Evolutionary conservation across 2,329 filamentous ascomycete genomes (phyloP), one percentile per base, ranked within the genome.

Genomic region (Trichothecium roseum): DNA sequence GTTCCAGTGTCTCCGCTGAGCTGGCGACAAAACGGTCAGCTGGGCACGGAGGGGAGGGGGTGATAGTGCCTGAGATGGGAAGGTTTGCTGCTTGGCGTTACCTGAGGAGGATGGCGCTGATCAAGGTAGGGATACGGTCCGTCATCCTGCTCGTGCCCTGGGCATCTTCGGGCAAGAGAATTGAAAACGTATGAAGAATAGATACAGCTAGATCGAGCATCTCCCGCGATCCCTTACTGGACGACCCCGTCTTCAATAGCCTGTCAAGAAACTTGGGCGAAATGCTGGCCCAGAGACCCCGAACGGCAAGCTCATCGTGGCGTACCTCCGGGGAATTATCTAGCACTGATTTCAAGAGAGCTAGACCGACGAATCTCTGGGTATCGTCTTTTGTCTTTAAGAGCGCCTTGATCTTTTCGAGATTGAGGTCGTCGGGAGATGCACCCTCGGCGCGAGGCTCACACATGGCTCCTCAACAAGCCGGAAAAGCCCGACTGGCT

Each of bases 291-390:
- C 79, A 84, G 29, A 81, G 56, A 12, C 51, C 52, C n/a, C 54
- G 47, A 4, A 80, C 47, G 7, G 49, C 51, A 2, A 54, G 53
- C 8, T 63, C 57, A 51, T 77, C 63, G 35, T 64, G 54, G 30
- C 63, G 63, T 16, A 77, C 53, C n/a, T 64, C 53, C 16, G 63
- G 55, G 5, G 71, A 68, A 48, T 73, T 76, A 52, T 82, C 77
- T 22, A 84, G 63, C 10, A 79, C 56, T n/a, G 74, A 72, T 47
- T 77, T 80, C 34, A 83, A 63, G 16, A 83, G 63, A 1, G 77
- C 74, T 16, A 84, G 60, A 7, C 77, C 79, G 28, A 81, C 77
- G 44, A 84, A 82, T 47, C 74, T 69, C 15, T 75, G 73, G 1
- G 79, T 83, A 49, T 84, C 78, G 49, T 81, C 69, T 40, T 74